Evolutionary conservation across 2,329 filamentous ascomycete species (phyloP), one percentile per base, ranked within the genome.

Genomic region (Stenocarpella maydis): DNA sequence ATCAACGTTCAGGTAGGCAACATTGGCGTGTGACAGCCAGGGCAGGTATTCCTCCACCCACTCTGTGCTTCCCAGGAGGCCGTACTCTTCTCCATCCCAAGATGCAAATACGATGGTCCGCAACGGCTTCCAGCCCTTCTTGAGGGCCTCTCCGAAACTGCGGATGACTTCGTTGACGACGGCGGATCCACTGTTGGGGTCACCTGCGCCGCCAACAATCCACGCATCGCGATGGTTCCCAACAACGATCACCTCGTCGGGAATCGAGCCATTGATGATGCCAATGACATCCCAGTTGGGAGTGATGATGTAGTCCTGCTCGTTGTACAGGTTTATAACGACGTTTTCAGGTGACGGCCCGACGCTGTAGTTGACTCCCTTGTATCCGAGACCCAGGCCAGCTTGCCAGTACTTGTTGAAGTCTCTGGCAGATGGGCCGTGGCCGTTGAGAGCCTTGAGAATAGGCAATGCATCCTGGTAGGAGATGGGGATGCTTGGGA

Each of bases 211-310:
- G n/a, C 93, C 93, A 24, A 91, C 90, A 75, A 95, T 91, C 93
- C 93, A 97, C 0, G 95, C 93, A 80, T 97, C 94, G 41, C 94
- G 89, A 77, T 97, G 95, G 76, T 97, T 97, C n/a, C 95, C 94
- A 9, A 71, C 70, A 26, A 71, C 21, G 4, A 71, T 66, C 7
- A 71, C 70, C 60, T 71, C 71, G 41, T 72, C 71, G 0, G 87
- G 79, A 55, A 93, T 87, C 1, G 90, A 90, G 9, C 93, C 93
- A 72, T 95, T 95, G 76, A 97, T 92, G 34, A 92, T 83, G 26
- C 92, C 93, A 73, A 97, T 93, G 0, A 93, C 89, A 72, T 97
- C 90, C 88, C 92, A 94, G 47, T 94, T 83, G 0, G 90, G 89
- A 0, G 88, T 91, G 5, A 88, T 92, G 2, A 85, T 84, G 70